These are phyloP conservation scores for Emergomyces orientalis DNA, from an alignment of 2,329 filamentous ascomycete genomes.

Conservation along the genomic window DNA sequence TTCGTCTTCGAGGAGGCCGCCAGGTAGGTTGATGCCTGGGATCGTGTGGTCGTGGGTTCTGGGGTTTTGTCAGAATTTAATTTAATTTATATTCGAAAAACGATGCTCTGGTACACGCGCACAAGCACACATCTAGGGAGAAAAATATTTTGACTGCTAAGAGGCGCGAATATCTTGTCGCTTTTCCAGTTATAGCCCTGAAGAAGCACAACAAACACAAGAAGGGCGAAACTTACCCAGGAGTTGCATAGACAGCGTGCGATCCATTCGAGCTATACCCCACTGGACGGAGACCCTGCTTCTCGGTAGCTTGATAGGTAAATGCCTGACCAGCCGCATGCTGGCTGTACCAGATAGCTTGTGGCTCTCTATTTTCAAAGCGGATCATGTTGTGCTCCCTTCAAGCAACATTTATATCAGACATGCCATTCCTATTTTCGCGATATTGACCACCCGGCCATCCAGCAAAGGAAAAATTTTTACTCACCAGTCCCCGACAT, in stretches of 20 bases:
- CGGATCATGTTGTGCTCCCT: conserved; percentile 61
- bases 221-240: conserved; percentile 28
- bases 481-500: conserved; percentile 53
- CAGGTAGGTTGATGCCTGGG: conserved; percentile 49
- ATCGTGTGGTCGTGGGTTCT: conserved; percentile 55
- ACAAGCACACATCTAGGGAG: not conserved
- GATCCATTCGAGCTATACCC: conserved; percentile 51
- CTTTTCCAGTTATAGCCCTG: not conserved
- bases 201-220: not conserved
- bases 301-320: conserved; percentile 47
- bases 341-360: conserved; percentile 54
- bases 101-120: not conserved
- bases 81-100: not conserved
- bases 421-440: not conserved
- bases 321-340: conserved; percentile 56
- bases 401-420: conserved; percentile 4
- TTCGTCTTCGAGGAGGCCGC: conserved; percentile 46
- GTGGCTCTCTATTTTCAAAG: conserved; percentile 48
- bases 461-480: not conserved
- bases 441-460: not conserved
- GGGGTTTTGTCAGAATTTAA: not conserved
- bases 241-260: conserved; percentile 56
- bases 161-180: not conserved
- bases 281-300: conserved; percentile 46
- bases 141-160: not conserved